Conservation (phyloP, 768 basidiomycete species). For the Termitomyces sp. region DNA sequence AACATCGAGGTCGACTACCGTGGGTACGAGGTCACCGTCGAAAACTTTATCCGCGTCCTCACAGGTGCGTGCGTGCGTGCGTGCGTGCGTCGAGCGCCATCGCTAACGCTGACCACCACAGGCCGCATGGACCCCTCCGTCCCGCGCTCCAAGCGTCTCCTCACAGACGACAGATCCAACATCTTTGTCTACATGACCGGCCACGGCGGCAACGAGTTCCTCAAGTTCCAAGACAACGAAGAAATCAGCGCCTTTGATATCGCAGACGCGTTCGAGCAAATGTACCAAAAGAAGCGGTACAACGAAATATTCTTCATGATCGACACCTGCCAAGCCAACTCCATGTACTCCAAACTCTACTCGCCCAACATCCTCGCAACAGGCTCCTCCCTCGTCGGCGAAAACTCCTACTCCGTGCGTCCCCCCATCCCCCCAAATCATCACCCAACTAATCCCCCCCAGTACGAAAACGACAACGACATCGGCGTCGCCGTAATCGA, state of each 20-base stretch:
- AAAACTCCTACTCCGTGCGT: slow-evolving; percentile 92
- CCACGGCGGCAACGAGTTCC: slow-evolving; percentile 96
- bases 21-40: slow-evolving; percentile 96
- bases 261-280: slow-evolving; percentile 98
- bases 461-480: slow-evolving; percentile 93
- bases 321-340: slow-evolving; percentile 97
- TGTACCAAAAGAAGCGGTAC: slow-evolving; percentile 97
- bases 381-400: slow-evolving; percentile 77
- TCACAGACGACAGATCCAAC: slow-evolving; percentile 88
- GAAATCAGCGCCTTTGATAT: slow-evolving; percentile 96
- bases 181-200: slow-evolving; percentile 98
- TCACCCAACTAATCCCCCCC: not conserved
- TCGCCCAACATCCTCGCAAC: slow-evolving; percentile 92
- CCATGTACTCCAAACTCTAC: slow-evolving; percentile 91
- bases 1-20: slow-evolving; percentile 98
- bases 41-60: slow-evolving; percentile 89
- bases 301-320: slow-evolving; percentile 98
- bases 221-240: slow-evolving; percentile 99
- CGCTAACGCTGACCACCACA: slow-evolving; percentile 23
- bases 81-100: too few species aligned
- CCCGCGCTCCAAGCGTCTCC: slow-evolving; percentile 88
- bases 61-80: slow-evolving; percentile 59
- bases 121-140: slow-evolving; percentile 83
- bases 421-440: not conserved
- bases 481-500: slow-evolving; percentile 97